A percentile compares a stretch with the other conserved stretches of the same genome.
Conservation (phyloP, 192 early-diverging fungal genomes). For the Fimicolochytrium jonesii region DNA sequence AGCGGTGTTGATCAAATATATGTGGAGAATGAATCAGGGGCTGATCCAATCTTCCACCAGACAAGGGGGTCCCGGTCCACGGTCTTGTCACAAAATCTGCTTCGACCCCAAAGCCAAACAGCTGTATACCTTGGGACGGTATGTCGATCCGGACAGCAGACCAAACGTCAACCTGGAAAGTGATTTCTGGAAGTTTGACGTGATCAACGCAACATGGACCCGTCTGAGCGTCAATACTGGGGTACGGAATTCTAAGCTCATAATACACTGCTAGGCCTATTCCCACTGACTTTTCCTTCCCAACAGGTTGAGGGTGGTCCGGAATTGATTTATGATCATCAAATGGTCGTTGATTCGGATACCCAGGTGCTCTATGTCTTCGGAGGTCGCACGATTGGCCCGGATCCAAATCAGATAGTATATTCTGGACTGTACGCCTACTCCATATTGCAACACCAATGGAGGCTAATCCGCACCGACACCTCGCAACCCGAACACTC, state of each 20-base stretch:
- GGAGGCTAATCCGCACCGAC: constrained; percentile 74
- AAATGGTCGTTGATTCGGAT: constrained; percentile 82
- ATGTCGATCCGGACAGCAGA: constrained; percentile 73
- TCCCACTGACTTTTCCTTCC: too few relatives aligned
- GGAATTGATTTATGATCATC: constrained; percentile 84
- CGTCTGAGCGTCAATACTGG: constrained; percentile 73
- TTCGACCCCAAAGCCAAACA: constrained; percentile 70
- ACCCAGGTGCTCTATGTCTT: constrained; percentile 79
- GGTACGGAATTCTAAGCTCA: too few relatives aligned
- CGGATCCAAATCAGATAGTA: constrained; percentile 60
- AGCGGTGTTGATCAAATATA: too few relatives aligned
- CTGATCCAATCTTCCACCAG: too few relatives aligned
- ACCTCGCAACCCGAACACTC: constrained; percentile 38
- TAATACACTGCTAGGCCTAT: too few relatives aligned
- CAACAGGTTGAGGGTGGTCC: constrained; percentile 74
- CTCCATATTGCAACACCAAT: constrained; percentile 58
- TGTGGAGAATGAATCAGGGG: background rate
- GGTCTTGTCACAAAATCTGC: constrained; percentile 92
- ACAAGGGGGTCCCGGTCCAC: constrained; percentile 76
- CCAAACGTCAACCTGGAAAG: constrained; percentile 65
- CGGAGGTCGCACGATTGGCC: constrained; percentile 70
- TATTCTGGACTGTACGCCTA: constrained; percentile 91
- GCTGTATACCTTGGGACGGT: constrained; percentile 85
- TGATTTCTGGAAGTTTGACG: constrained; percentile 89
- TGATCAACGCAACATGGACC: constrained; percentile 61